These are phyloP conservation scores for Pyrus pyrifolia DNA, from an alignment of 306 rosid species.

Conservation along the genomic window DNA sequence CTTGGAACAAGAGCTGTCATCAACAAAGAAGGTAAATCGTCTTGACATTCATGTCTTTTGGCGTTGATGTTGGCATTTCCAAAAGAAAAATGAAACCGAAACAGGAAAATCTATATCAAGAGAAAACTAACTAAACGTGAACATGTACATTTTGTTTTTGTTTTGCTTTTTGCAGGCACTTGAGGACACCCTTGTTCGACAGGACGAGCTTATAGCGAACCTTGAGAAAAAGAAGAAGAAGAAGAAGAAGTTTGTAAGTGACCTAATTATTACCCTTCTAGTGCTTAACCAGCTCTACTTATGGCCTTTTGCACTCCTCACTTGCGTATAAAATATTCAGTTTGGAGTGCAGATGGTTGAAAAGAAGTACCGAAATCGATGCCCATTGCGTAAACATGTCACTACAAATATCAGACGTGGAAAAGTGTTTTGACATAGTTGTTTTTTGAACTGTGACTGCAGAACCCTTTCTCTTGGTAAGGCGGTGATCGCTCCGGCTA, in stretches of 20 bases:
- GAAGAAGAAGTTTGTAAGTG: constrained; percentile 46
- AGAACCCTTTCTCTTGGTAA: constrained; percentile 61
- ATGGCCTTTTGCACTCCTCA: not conserved
- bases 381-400: too few relatives aligned
- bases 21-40: constrained; percentile 51
- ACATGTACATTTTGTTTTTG: not conserved
- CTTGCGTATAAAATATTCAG: not conserved
- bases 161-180: constrained; percentile 41
- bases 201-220: constrained; percentile 47
- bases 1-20: constrained; percentile 51
- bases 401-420: not conserved
- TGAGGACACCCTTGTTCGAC: constrained; percentile 44
- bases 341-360: too few relatives aligned
- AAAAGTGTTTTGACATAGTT: constrained; percentile 3
- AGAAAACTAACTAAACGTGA: not conserved
- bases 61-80: not conserved
- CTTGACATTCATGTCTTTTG: not conserved
- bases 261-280: constrained; percentile 2
- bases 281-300: not conserved
- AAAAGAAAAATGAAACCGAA: too few relatives aligned
- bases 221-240: constrained; percentile 67
- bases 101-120: too few relatives aligned
- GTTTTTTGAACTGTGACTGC: constrained; percentile 35
- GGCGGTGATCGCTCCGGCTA: not conserved
- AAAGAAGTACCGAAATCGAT: too few relatives aligned